phyloP scores from a whole-genome alignment of 225 moss, liverwort and hornwort genomes.

The Lunularia cruciata region DNA sequence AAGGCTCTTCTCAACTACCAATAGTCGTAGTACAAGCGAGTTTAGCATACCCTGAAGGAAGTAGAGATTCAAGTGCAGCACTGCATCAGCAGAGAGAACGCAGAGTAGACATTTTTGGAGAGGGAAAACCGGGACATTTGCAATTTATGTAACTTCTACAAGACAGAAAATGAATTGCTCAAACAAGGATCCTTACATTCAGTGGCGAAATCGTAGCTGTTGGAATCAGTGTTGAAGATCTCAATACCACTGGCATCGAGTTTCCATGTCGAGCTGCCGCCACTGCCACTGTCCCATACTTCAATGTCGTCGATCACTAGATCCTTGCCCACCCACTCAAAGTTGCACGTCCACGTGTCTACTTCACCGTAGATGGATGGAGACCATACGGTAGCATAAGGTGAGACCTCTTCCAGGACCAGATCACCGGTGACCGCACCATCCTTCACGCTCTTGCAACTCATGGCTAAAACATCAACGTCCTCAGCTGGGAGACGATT shows the following conservation, averaged over 20 bases:
- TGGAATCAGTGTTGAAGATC: background rate
- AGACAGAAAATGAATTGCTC: background rate
- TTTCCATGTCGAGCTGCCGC: conserved; percentile 1
- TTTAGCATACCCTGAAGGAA: no score
- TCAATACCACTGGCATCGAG: background rate
- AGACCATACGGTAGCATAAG: background rate
- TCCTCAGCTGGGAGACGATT: conserved; percentile 8
- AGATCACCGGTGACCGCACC: conserved; percentile 1
- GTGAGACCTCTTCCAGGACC: background rate
- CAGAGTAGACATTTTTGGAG: no score
- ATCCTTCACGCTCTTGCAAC: background rate
- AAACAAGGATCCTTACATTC: background rate
- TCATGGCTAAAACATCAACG: background rate
- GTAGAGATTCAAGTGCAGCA: no score
- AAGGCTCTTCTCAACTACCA: no score
- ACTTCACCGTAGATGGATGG: background rate
- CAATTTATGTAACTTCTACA: no score
- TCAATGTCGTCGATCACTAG: background rate
- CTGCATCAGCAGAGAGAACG: no score
- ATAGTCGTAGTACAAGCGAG: no score
- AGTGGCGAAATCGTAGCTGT: background rate
- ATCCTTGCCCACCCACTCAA: conserved; percentile 2
- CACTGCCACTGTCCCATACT: background rate
- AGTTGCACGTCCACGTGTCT: background rate
- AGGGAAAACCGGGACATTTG: no score